Evolutionary conservation across 2,329 filamentous ascomycete genomes (phyloP), one percentile per base, ranked within the genome.

Genomic region (Penicillium concentricum): DNA sequence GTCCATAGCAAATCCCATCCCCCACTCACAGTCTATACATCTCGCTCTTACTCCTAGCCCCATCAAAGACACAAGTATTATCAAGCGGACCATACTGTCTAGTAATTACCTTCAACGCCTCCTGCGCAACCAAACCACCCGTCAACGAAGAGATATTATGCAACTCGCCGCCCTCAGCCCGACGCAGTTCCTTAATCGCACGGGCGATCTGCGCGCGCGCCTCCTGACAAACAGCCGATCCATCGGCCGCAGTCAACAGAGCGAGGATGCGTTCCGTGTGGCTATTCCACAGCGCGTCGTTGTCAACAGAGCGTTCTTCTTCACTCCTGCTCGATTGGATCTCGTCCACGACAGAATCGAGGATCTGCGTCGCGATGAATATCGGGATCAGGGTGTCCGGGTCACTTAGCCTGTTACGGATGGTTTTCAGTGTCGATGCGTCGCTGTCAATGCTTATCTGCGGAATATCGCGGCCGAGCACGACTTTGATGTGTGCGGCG

Each of bases 71-170:
- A 65, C 84, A 86, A 0, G 82, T 84, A 58, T 87, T 86, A 69
- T 87, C 83, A 9, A 87, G 76, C 1, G 85, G 85, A 12, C 86
- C 78, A 67, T 87, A 88, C 72, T 88, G 85, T 66, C 82, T 80
- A n/a, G 85, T 88, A 43, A 81, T 61, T 6, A 86, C 82, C 72
- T 99, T 99, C 78, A 99, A 95, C 61, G 93, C 85, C 77, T 99
- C 94, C 75, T 99, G 95, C n/a, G 93, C 91, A 46, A 95, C 89
- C 79, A 99, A 89, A 3, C 94, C 95, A 30, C 94, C 95, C 1
- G 87, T 89, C 54, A 96, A 78, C 26, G 92, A 88, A 32, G 92
- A 89, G 54, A 95, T 90, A 71, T 97, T 97, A 78, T 99, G 94
- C 58, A 99, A 78, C 73, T 99, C 95, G 52, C 87, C 90, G 28